Percentiles rank a stretch among this genome's conserved stretches.
Evolutionary conservation across 768 basidiomycete species (phyloP).

Genomic region (Galerina sulciceps): DNA sequence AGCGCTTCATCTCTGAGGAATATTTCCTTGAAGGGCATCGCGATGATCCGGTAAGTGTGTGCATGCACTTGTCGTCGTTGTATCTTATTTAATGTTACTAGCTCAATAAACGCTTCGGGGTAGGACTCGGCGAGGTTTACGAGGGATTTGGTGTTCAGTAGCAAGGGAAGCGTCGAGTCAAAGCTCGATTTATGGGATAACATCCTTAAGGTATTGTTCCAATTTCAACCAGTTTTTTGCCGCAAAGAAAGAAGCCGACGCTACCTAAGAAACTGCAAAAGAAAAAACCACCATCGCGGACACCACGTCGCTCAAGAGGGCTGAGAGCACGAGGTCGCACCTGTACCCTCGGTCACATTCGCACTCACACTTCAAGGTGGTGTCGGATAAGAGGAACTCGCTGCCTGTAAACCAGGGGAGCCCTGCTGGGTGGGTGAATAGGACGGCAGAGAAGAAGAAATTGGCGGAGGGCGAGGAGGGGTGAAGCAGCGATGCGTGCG

Average conservation of each 20-base stretch:
- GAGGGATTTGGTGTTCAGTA: constrained; percentile 80
- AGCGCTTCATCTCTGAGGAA: constrained; percentile 76
- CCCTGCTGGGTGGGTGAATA: constrained; percentile 75
- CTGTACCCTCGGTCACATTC: too few species aligned
- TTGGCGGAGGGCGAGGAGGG: constrained; percentile 31
- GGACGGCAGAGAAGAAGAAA: constrained; percentile 46
- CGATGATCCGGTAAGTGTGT: constrained; percentile 65
- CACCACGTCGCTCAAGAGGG: too few species aligned
- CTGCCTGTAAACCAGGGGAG: constrained; percentile 67
- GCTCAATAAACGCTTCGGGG: constrained; percentile 76
- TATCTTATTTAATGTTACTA: constrained; percentile 11
- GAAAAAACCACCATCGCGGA: too few species aligned
- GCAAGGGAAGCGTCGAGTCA: constrained; percentile 84
- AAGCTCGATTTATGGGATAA: constrained; percentile 91
- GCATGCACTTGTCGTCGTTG: not conserved
- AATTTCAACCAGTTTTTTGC: constrained; percentile 25
- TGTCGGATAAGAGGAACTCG: constrained; percentile 70
- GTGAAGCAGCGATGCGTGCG: constrained; percentile 50
- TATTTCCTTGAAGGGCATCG: constrained; percentile 90
- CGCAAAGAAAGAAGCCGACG: constrained; percentile 50
- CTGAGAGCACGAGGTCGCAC: constrained; percentile 9
- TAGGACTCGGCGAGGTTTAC: constrained; percentile 84
- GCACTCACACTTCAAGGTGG: constrained; percentile 80
- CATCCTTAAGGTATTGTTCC: constrained; percentile 60
- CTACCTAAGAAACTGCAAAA: constrained; percentile 10